phyloP scores from a whole-genome alignment of 345 rosid species.

The Populus pruinosa region DNA sequence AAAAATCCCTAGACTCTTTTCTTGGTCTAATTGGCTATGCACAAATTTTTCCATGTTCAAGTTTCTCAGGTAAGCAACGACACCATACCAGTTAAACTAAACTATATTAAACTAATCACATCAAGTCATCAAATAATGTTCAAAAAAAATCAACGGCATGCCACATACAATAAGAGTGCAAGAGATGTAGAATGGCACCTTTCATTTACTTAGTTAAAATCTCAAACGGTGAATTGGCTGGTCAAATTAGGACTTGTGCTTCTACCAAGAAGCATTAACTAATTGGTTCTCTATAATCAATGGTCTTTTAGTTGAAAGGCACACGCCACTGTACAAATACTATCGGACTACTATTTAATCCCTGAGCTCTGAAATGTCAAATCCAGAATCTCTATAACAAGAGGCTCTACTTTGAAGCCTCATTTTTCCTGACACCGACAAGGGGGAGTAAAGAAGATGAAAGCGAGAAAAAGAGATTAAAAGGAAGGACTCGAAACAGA shows the following conservation, averaged over 20 bases:
- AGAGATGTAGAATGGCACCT: not conserved
- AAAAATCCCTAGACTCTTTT: too few species aligned
- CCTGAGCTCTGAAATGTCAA: slow-evolving; percentile 55
- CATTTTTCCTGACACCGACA: slow-evolving; percentile 37
- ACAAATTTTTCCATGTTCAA: too few species aligned
- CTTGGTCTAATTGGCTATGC: too few species aligned
- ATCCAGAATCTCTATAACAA: slow-evolving; percentile 57
- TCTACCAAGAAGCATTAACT: not conserved
- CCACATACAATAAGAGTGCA: not conserved
- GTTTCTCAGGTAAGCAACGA: too few species aligned
- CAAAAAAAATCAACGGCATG: too few species aligned
- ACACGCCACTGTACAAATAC: slow-evolving; percentile 4
- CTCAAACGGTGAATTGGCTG: not conserved
- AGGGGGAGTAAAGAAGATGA: slow-evolving; percentile 14
- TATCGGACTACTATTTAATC: slow-evolving; percentile 35
- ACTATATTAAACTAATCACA: too few species aligned
- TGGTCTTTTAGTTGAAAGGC: not conserved
- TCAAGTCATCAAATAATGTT: too few species aligned
- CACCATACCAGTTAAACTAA: too few species aligned
- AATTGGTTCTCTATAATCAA: not conserved
- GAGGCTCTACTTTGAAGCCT: slow-evolving; percentile 39
- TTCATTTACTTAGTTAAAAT: not conserved
- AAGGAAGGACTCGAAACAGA: slow-evolving; percentile 15
- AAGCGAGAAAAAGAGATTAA: slow-evolving; percentile 19
- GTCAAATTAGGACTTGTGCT: not conserved